phyloP scores from a whole-genome alignment of 345 rosid genomes.

The Syzygium oleosum region DNA sequence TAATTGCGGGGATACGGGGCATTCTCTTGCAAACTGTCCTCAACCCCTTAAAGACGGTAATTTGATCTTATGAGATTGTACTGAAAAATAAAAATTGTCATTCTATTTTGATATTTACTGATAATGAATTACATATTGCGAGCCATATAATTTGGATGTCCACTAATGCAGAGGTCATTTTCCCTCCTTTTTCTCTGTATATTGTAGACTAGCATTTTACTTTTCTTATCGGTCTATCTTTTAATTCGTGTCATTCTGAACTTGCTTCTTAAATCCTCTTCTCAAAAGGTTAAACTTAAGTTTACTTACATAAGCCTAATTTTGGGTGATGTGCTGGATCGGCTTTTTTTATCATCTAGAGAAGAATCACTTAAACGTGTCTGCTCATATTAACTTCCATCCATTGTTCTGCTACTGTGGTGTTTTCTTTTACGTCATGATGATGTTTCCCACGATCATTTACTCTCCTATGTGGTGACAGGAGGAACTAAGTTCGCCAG shows the following conservation, averaged over 20 bases:
- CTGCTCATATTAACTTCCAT: background rate
- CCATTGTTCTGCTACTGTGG: background rate
- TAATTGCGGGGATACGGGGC: conserved; percentile 79
- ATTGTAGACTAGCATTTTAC: background rate
- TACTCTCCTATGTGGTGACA: conserved; percentile 10
- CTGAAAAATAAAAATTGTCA: background rate
- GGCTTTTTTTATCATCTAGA: background rate
- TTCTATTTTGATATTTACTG: background rate
- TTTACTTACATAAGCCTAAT: background rate
- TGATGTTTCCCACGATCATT: background rate
- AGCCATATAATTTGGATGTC: background rate
- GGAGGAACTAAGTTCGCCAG: conserved; percentile 86
- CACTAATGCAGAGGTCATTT: background rate
- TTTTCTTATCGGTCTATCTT: background rate
- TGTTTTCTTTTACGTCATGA: background rate
- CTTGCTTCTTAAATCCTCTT: background rate
- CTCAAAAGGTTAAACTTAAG: background rate
- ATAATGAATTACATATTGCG: background rate
- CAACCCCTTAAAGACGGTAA: conserved; percentile 74
- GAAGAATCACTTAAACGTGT: background rate
- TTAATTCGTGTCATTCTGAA: background rate
- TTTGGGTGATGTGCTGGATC: background rate
- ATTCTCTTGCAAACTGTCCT: conserved; percentile 72
- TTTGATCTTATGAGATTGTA: background rate
- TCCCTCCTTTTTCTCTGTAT: background rate